A percentile compares a stretch with the other conserved stretches of the same genome.
phyloP scores from a whole-genome alignment of 495 filamentous ascomycete species.

The Corynascus novoguineensis region DNA sequence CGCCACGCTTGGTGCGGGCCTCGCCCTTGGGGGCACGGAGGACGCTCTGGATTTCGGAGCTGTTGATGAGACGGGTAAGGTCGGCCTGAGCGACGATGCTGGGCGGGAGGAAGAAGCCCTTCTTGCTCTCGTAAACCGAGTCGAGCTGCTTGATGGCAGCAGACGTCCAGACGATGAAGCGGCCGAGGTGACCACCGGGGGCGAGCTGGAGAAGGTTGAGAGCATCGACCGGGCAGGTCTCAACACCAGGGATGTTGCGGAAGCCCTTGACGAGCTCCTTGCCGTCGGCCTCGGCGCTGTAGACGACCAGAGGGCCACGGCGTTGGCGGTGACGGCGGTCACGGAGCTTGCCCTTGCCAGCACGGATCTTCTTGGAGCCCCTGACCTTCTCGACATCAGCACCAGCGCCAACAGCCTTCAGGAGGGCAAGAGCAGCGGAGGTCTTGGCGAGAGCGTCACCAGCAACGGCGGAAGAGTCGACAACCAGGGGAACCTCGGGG shows the following conservation, averaged over 20 bases:
- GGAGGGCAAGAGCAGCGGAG: conserved; percentile 74
- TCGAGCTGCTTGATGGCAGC: conserved; percentile 93
- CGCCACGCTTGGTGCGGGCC: conserved; percentile 78
- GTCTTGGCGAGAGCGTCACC: conserved; percentile 77
- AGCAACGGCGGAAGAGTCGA: conserved; percentile 82
- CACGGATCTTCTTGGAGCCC: conserved; percentile 86
- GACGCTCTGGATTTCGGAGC: conserved; percentile 92
- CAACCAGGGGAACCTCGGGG: conserved; percentile 92
- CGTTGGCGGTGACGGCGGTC: conserved; percentile 93
- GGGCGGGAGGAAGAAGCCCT: conserved; percentile 93
- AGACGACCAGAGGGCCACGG: conserved; percentile 93
- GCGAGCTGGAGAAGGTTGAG: conserved; percentile 99
- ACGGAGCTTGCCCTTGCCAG: conserved; percentile 96
- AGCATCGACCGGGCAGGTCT: conserved; percentile 89
- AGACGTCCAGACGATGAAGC: conserved; percentile 98
- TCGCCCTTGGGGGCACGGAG: conserved; percentile 84
- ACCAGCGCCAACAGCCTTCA: conserved; percentile 84
- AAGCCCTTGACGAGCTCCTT: conserved; percentile 86
- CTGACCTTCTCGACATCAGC: conserved; percentile 90
- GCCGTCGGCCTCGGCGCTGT: conserved; percentile 88
- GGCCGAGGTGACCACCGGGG: conserved; percentile 96
- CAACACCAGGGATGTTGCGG: conserved; percentile 97
- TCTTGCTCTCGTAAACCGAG: conserved; percentile 95
- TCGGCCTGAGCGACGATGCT: conserved; percentile 87
- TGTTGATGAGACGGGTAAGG: conserved; percentile 95